Percentiles rank a stretch among this genome's conserved stretches.
These are phyloP conservation scores for Lasiosphaeria miniovina DNA, from an alignment of 495 filamentous ascomycete species.

Conservation along the genomic window DNA sequence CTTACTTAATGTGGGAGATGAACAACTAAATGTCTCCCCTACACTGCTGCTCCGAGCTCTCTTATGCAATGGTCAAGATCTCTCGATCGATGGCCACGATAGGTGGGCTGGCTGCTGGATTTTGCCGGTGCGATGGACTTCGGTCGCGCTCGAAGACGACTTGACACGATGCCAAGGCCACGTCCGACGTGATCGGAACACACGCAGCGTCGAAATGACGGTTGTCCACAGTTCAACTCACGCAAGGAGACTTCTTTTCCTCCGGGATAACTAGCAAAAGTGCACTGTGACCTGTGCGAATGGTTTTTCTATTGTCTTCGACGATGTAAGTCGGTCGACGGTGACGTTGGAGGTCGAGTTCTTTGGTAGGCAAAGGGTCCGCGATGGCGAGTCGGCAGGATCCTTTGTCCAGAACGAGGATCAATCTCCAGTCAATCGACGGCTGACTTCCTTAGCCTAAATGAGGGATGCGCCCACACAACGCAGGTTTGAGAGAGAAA, in stretches of 20 bases:
- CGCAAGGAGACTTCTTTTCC: conserved; percentile 24
- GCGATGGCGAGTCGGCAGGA: conserved; percentile 22
- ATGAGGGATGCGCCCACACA: conserved; percentile 41
- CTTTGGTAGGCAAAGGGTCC: conserved; percentile 28
- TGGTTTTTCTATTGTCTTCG: conserved; percentile 35
- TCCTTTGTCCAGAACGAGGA: conserved; percentile 32
- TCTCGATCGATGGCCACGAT: conserved; percentile 32
- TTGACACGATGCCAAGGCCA: conserved; percentile 4
- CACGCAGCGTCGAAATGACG: conserved; percentile 9
- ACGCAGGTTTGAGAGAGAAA: conserved; percentile 23
- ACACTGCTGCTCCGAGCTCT: conserved; percentile 39
- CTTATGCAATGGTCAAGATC: conserved; percentile 25
- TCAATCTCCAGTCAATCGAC: conserved; percentile 33
- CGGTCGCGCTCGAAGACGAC: not conserved
- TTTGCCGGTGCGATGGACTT: too few species aligned
- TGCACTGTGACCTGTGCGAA: conserved; percentile 39
- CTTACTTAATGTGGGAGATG: conserved; percentile 87
- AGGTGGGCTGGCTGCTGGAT: too few species aligned
- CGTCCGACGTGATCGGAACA: conserved; percentile 6
- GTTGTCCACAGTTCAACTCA: conserved; percentile 26
- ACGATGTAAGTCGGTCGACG: conserved; percentile 31
- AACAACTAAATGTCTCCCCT: conserved; percentile 99
- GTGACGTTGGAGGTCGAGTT: conserved; percentile 33
- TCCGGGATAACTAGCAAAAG: conserved; percentile 25
- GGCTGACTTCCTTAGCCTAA: conserved; percentile 34